A percentile compares a stretch with the other conserved stretches of the same genome.
phyloP scores from a whole-genome alignment of 352 stramenopile genomes.

The Pythium plurisporium region DNA sequence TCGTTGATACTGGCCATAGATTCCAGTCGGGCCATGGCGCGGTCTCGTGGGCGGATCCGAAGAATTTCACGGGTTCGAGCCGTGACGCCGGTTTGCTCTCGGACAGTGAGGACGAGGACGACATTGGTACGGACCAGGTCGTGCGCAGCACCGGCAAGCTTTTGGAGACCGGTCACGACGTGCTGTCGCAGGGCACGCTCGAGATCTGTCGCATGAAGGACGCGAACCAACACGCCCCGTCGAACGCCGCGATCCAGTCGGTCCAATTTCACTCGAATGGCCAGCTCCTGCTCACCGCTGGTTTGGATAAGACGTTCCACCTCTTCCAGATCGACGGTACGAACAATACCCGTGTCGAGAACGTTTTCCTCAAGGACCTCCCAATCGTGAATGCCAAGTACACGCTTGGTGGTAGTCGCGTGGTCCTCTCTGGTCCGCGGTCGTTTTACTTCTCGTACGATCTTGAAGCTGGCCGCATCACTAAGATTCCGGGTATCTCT shows the following conservation, averaged over 20 bases:
- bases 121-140: slow-evolving; percentile 35
- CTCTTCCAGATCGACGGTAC: slow-evolving; percentile 91
- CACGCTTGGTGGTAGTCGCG: slow-evolving; percentile 64
- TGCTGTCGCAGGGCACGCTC: slow-evolving; percentile 56
- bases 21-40: slow-evolving; percentile 53
- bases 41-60: slow-evolving; percentile 67
- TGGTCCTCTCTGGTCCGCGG: slow-evolving; percentile 90
- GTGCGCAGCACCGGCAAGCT: slow-evolving; percentile 57
- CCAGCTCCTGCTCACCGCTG: slow-evolving; percentile 85
- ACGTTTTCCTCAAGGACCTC: slow-evolving; percentile 88
- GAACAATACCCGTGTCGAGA: slow-evolving; percentile 86
- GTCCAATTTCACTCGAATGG: slow-evolving; percentile 89
- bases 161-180: slow-evolving; percentile 42
- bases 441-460: slow-evolving; percentile 98
- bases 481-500: slow-evolving; percentile 87
- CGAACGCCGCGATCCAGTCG: slow-evolving; percentile 80
- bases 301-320: slow-evolving; percentile 91
- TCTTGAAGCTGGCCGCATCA: slow-evolving; percentile 87
- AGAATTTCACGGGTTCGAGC: slow-evolving; percentile 53
- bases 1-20: slow-evolving; percentile 14
- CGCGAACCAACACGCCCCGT: slow-evolving; percentile 87
- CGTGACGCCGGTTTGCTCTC: slow-evolving; percentile 26
- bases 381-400: slow-evolving; percentile 88
- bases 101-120: slow-evolving; percentile 63
- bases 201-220: slow-evolving; percentile 85